A percentile compares a stretch with the other conserved stretches of the same genome.
Conservation (phyloP, 2,329 filamentous ascomycete species). For the Sphaerostilbella broomeana region DNA sequence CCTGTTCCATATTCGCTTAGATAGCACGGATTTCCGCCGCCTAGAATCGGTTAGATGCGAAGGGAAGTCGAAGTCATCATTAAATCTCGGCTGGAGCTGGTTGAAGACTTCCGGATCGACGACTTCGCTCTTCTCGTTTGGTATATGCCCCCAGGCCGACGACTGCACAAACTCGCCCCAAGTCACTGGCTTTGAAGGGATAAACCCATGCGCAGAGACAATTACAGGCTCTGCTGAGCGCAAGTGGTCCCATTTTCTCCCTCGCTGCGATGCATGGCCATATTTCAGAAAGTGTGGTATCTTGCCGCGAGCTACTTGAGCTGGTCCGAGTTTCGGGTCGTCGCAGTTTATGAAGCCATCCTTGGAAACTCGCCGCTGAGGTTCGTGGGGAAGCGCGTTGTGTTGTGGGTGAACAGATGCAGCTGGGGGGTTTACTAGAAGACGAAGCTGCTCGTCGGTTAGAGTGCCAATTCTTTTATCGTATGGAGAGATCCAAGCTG, state of each 20-base stretch:
- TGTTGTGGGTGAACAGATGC: slow-evolving; percentile 35
- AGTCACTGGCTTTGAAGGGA: slow-evolving; percentile 34
- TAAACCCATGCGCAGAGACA: slow-evolving; percentile 41
- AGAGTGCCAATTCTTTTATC: slow-evolving; percentile 34
- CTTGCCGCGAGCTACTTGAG: slow-evolving; percentile 27
- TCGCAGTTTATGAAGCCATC: slow-evolving; percentile 42
- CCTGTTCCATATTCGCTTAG: slow-evolving; percentile 57
- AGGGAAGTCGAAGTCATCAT: slow-evolving; percentile 29
- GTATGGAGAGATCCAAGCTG: slow-evolving; percentile 47
- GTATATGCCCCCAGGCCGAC: slow-evolving; percentile 43
- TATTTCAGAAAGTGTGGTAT: slow-evolving; percentile 43
- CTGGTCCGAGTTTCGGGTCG: slow-evolving; percentile 31
- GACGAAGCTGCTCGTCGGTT: slow-evolving; percentile 32
- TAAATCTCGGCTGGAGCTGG: slow-evolving; percentile 42
- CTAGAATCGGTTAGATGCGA: slow-evolving; percentile 26
- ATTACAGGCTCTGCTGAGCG: slow-evolving; percentile 54
- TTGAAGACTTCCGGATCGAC: slow-evolving; percentile 40
- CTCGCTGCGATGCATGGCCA: slow-evolving; percentile 39
- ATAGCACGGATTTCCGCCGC: slow-evolving; percentile 28
- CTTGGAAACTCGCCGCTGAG: slow-evolving; percentile 37
- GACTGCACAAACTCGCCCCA: slow-evolving; percentile 51
- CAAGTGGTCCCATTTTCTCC: slow-evolving; percentile 54
- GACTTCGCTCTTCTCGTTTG: slow-evolving; percentile 42
- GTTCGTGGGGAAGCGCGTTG: slow-evolving; percentile 35
- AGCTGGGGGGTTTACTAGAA: slow-evolving; percentile 34